Evolutionary conservation across 768 basidiomycete genomes (phyloP).

Genomic region (Agrocybe praecox): DNA sequence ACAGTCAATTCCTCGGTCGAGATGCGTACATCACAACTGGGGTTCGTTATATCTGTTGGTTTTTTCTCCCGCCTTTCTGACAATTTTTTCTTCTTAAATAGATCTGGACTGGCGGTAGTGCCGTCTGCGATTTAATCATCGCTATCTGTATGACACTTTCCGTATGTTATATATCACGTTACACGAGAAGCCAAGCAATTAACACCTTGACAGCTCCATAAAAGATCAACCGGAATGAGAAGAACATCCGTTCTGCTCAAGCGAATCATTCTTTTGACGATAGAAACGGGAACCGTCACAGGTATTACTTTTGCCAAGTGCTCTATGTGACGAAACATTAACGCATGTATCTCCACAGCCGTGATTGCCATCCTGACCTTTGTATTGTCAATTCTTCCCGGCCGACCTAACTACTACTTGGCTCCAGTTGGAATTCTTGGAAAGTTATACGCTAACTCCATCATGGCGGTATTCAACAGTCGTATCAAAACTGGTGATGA

Average conservation of each 20-base stretch:
- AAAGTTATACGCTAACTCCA: slow-evolving; percentile 18
- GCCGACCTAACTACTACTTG: slow-evolving; percentile 7
- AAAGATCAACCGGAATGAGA: background rate
- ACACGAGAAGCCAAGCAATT: background rate
- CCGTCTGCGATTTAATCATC: background rate
- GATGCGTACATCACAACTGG: background rate
- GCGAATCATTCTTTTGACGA: background rate
- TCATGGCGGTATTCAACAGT: slow-evolving; percentile 21
- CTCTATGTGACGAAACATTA: background rate
- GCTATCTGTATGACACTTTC: background rate
- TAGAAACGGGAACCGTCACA: background rate
- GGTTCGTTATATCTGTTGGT: background rate
- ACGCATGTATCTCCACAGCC: background rate
- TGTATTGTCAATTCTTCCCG: slow-evolving; percentile 9
- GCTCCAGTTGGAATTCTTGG: slow-evolving; percentile 9
- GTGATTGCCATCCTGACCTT: slow-evolving; percentile 1
- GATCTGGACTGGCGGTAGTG: background rate
- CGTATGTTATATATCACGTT: background rate
- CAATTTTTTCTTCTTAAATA: background rate
- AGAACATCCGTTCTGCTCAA: background rate
- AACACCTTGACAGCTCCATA: background rate
- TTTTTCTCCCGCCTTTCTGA: too few relatives aligned
- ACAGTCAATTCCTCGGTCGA: background rate
- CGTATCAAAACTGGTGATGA: slow-evolving; percentile 7
- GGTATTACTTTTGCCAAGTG: background rate